Percentiles rank a stretch among this genome's conserved stretches.
Evolutionary conservation across 192 early-diverging fungal species (phyloP).

Genomic region (Fimicolochytrium jonesii): DNA sequence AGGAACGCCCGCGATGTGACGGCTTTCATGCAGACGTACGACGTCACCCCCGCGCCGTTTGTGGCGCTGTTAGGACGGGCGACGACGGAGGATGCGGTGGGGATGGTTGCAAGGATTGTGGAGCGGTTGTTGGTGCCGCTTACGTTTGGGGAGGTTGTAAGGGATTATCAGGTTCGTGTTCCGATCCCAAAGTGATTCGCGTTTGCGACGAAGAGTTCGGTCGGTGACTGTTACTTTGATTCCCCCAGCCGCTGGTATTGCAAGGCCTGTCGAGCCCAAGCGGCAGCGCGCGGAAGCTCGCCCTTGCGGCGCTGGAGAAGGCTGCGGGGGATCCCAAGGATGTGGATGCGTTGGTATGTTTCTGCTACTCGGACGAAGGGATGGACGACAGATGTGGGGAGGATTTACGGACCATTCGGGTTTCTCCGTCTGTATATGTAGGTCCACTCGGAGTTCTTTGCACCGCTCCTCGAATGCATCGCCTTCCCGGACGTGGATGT

Average conservation of each 20-base stretch:
- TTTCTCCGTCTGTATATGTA: neutral
- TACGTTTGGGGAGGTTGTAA: neutral
- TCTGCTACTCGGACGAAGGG: too few relatives aligned
- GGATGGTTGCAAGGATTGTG: neutral
- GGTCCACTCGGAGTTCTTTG: constrained; percentile 6
- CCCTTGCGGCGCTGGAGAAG: constrained; percentile 43
- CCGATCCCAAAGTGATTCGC: too few relatives aligned
- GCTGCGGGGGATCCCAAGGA: constrained; percentile 23
- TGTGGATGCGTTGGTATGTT: constrained; percentile 18
- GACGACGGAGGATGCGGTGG: neutral
- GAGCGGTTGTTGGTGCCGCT: neutral
- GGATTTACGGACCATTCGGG: neutral
- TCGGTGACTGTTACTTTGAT: too few relatives aligned
- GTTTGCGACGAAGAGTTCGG: too few relatives aligned
- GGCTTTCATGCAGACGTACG: neutral
- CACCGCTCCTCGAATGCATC: constrained; percentile 1
- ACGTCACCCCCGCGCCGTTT: neutral
- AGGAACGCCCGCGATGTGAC: neutral
- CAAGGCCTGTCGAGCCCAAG: constrained; percentile 7
- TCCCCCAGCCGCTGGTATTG: too few relatives aligned
- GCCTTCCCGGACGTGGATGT: constrained; percentile 20
- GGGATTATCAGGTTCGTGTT: too few relatives aligned
- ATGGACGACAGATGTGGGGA: too few relatives aligned
- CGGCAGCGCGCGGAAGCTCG: constrained; percentile 29
- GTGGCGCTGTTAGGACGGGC: neutral